A percentile compares a stretch with the other conserved stretches of the same genome.
phyloP scores from a whole-genome alignment of 2,329 filamentous ascomycete species.

The Fusarium sp. region DNA sequence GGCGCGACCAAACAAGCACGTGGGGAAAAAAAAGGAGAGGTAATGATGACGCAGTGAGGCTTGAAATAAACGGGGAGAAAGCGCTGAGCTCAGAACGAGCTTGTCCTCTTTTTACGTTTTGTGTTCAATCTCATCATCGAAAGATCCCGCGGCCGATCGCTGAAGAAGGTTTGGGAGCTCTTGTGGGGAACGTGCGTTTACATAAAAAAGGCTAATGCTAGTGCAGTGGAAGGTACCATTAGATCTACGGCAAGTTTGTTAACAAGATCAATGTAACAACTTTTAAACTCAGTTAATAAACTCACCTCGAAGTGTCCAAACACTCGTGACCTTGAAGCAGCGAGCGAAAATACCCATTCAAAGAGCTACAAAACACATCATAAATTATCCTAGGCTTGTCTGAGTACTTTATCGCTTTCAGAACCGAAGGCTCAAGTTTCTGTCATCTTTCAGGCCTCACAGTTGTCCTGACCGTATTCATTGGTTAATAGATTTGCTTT shows the following conservation, averaged over 20 bases:
- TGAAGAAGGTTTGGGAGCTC: conserved; percentile 2
- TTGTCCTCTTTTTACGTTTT: conserved; percentile 7
- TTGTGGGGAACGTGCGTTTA: conserved; percentile 8
- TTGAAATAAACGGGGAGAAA: conserved; percentile 14
- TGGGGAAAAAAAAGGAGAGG: conserved; percentile 30
- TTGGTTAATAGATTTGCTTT: neutral
- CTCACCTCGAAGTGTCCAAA: neutral
- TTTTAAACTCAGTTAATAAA: neutral
- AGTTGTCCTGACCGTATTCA: neutral
- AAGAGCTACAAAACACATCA: neutral
- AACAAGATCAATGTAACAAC: neutral
- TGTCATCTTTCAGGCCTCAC: neutral
- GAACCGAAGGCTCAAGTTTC: neutral
- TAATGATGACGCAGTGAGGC: conserved; percentile 42
- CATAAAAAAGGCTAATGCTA: conserved; percentile 5
- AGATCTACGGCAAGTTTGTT: neutral
- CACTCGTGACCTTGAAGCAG: neutral
- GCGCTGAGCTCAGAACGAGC: neutral
- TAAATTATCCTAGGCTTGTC: neutral
- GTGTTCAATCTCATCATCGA: conserved; percentile 28
- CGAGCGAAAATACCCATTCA: neutral
- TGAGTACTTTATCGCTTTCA: neutral
- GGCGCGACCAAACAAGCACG: conserved; percentile 29
- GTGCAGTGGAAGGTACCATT: conserved; percentile 1
- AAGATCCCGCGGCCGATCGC: conserved; percentile 24